phyloP scores from a whole-genome alignment of 1,284 basidiomycete genomes.

The Leucoagaricus sp. region DNA sequence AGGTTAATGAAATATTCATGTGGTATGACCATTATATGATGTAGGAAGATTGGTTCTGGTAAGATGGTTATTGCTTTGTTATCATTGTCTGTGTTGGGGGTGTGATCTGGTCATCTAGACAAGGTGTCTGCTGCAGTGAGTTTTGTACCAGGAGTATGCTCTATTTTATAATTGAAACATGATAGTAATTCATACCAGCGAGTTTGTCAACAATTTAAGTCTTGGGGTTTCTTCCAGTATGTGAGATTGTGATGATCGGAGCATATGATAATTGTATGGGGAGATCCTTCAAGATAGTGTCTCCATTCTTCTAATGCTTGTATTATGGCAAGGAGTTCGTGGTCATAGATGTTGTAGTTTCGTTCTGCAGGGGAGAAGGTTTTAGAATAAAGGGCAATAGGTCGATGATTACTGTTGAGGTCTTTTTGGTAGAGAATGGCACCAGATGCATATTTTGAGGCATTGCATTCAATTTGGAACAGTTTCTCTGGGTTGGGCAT shows the following conservation, averaged over 20 bases:
- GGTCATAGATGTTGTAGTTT: slow-evolving; percentile 23
- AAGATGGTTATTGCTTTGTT: too few species aligned
- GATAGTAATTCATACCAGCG: slow-evolving; percentile 32
- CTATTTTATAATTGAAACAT: slow-evolving; percentile 31
- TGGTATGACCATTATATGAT: too few species aligned
- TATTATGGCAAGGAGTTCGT: slow-evolving; percentile 39
- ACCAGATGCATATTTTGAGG: too few species aligned
- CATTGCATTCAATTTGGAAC: background rate
- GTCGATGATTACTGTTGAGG: background rate
- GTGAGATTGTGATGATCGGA: too few species aligned
- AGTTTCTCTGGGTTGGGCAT: too few species aligned
- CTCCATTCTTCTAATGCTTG: slow-evolving; percentile 36
- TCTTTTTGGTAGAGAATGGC: slow-evolving; percentile 2
- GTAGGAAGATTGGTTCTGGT: too few species aligned
- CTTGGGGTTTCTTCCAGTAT: too few species aligned
- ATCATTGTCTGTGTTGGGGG: too few species aligned
- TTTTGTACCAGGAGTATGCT: slow-evolving; percentile 35
- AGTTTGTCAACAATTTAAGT: slow-evolving; percentile 35
- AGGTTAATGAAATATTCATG: too few species aligned
- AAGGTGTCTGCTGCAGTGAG: slow-evolving; percentile 39
- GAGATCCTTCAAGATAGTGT: slow-evolving; percentile 36
- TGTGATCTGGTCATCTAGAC: too few species aligned
- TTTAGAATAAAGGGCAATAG: background rate
- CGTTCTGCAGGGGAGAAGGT: background rate
- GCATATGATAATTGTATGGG: too few species aligned